These are phyloP conservation scores for Salix suchowensis DNA, from an alignment of 345 rosid genomes.

Conservation along the genomic window DNA sequence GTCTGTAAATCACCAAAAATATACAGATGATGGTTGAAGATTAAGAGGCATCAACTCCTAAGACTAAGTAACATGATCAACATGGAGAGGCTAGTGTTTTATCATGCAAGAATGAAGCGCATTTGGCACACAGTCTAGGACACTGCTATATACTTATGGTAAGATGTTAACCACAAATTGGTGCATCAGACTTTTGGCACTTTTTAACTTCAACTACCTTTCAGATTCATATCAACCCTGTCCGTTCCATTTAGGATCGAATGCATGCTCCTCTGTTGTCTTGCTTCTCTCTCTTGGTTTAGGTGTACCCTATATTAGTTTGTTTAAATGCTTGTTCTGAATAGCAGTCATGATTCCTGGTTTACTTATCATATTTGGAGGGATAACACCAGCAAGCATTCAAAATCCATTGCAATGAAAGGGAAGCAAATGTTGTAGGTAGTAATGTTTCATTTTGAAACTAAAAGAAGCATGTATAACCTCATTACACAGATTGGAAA, in stretches of 20 bases:
- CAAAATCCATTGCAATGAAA: background rate
- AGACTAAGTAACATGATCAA: background rate
- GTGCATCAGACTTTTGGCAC: background rate
- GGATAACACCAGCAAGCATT: background rate
- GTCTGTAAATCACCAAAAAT: background rate
- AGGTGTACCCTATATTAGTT: background rate
- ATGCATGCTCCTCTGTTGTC: background rate
- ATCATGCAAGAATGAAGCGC: background rate
- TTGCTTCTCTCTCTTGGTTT: background rate
- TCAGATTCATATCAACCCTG: background rate
- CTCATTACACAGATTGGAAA: background rate
- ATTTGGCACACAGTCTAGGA: background rate
- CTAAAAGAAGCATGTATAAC: background rate
- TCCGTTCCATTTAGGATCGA: background rate
- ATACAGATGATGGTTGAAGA: background rate
- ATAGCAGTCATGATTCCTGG: background rate
- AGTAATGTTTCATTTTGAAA: background rate
- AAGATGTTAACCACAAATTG: background rate
- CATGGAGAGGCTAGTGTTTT: background rate
- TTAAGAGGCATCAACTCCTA: background rate
- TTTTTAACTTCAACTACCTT: background rate
- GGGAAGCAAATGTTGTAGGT: background rate
- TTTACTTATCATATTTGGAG: background rate
- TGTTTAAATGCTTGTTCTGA: background rate
- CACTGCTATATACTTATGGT: background rate